phyloP scores from a whole-genome alignment of 768 basidiomycete species.

The Rossbeevera mucosa region DNA sequence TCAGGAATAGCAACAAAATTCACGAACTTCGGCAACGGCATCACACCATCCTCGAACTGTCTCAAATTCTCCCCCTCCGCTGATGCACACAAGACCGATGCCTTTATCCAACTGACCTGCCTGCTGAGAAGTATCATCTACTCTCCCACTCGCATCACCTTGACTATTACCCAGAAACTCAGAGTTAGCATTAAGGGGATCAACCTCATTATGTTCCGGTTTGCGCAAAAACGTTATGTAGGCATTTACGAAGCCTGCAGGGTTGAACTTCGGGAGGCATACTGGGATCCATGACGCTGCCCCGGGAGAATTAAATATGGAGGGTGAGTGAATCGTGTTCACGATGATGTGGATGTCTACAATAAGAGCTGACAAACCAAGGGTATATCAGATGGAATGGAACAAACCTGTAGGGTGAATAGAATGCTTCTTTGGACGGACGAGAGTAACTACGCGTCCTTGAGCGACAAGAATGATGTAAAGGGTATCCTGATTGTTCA shows the following conservation, averaged over 20 bases:
- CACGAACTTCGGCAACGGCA: slow-evolving; percentile 51
- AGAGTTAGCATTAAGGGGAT: background rate
- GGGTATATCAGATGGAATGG: background rate
- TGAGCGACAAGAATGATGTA: slow-evolving; percentile 85
- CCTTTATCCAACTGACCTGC: slow-evolving; percentile 29
- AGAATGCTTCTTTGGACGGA: slow-evolving; percentile 88
- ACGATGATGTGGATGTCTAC: slow-evolving; percentile 85
- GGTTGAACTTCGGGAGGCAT: slow-evolving; percentile 92
- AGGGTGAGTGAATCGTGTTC: slow-evolving; percentile 83
- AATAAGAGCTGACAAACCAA: background rate
- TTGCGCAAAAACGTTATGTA: slow-evolving; percentile 72
- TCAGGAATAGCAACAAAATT: background rate
- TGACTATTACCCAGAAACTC: slow-evolving; percentile 1
- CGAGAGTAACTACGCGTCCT: slow-evolving; percentile 77
- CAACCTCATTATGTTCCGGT: slow-evolving; percentile 20
- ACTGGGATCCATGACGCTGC: slow-evolving; percentile 92
- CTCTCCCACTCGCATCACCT: background rate
- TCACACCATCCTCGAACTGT: slow-evolving; percentile 76
- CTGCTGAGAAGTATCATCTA: slow-evolving; percentile 3
- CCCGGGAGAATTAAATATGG: slow-evolving; percentile 69
- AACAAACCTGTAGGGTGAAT: slow-evolving; percentile 86
- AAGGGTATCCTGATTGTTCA: slow-evolving; percentile 64
- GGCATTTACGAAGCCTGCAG: slow-evolving; percentile 84
- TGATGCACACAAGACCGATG: slow-evolving; percentile 75
- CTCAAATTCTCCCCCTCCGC: slow-evolving; percentile 80